Conservation (phyloP, 1,284 basidiomycete genomes). For the Wallemia hederae region DNA sequence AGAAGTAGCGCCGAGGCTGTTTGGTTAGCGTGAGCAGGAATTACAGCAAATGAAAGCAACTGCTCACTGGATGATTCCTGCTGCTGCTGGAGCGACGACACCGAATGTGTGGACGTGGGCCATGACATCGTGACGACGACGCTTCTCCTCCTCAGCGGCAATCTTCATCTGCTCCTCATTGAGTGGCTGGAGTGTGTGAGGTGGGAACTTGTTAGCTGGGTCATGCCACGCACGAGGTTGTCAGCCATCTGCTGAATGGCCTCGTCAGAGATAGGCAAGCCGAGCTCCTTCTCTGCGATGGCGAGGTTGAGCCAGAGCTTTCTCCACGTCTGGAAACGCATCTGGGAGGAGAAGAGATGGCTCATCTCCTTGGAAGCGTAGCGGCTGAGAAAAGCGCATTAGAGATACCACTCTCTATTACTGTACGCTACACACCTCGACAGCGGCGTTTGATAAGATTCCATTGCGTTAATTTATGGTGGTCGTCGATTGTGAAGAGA, state of each 20-base stretch:
- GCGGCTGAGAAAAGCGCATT: conserved; percentile 27
- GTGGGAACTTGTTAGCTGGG: not conserved
- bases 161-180: conserved; percentile 72
- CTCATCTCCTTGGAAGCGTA: conserved; percentile 99
- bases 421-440: not conserved
- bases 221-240: conserved; percentile 34
- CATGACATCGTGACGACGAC: conserved; percentile 89
- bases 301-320: conserved; percentile 89
- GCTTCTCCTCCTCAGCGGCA: conserved; percentile 85
- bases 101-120: conserved; percentile 97
- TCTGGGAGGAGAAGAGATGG: conserved; percentile 77
- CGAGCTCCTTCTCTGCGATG: conserved; percentile 83
- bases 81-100: conserved; percentile 69
- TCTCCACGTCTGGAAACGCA: conserved; percentile 89
- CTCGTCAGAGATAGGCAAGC: conserved; percentile 59
- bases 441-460: conserved; percentile 1
- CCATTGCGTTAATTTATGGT: not conserved
- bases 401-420: not conserved
- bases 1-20: conserved; percentile 78
- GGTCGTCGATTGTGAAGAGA: no score
- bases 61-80: conserved; percentile 83
- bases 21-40: not conserved
- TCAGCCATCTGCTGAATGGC: conserved; percentile 81
- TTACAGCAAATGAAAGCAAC: no score
- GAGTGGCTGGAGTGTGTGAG: conserved; percentile 26